A percentile compares a stretch with the other conserved stretches of the same genome.
Evolutionary conservation across 441 rosid genomes (phyloP).

Genomic region (Theobroma grandiflorum): DNA sequence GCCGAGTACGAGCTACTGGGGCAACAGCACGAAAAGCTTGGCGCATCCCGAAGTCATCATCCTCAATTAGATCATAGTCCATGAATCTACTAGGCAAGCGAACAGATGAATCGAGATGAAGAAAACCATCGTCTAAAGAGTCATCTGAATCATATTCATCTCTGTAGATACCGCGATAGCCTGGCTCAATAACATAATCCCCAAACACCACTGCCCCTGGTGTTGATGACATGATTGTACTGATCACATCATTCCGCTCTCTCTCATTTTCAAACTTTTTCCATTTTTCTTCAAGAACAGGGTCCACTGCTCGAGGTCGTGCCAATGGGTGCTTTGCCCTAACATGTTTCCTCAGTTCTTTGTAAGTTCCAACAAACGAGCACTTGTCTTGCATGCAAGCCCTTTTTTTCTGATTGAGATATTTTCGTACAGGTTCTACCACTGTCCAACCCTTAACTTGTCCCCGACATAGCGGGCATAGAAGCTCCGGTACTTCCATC

Average conservation of each 20-base stretch:
- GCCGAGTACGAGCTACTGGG: constrained; percentile 41
- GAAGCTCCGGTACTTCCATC: constrained; percentile 55
- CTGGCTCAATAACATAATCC: constrained; percentile 75
- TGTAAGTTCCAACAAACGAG: constrained; percentile 55
- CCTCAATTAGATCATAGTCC: constrained; percentile 46
- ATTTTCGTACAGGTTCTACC: constrained; percentile 62
- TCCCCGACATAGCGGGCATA: constrained; percentile 72
- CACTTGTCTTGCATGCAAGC: constrained; percentile 71
- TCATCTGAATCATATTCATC: constrained; percentile 61
- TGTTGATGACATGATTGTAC: constrained; percentile 66
- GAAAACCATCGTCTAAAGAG: constrained; percentile 48
- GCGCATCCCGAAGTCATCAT: constrained; percentile 45
- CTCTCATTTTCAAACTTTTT: constrained; percentile 64
- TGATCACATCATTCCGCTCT: constrained; percentile 63
- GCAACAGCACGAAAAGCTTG: constrained; percentile 45
- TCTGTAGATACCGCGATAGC: constrained; percentile 26
- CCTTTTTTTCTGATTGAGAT: constrained; percentile 63
- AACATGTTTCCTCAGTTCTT: constrained; percentile 66
- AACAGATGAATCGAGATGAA: constrained; percentile 50
- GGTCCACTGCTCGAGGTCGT: constrained; percentile 67
- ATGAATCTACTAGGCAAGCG: constrained; percentile 31
- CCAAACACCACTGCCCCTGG: constrained; percentile 75
- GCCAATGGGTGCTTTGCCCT: constrained; percentile 65
- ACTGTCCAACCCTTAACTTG: constrained; percentile 81
- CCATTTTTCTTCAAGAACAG: constrained; percentile 65